These are phyloP conservation scores for Suillus decipiens DNA, from an alignment of 768 basidiomycete genomes.

Conservation along the genomic window DNA sequence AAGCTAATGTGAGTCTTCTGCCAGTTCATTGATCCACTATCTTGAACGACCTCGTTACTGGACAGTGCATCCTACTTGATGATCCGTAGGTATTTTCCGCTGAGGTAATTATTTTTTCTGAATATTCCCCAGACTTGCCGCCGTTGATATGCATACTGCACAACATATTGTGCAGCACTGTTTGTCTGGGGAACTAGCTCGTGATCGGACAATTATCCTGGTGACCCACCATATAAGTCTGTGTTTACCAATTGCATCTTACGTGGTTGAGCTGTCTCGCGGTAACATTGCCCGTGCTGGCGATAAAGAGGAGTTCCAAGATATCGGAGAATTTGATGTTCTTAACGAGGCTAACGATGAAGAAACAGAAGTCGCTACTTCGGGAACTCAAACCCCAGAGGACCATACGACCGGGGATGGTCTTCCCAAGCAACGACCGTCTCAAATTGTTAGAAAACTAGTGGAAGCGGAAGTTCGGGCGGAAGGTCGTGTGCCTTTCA, in stretches of 20 bases:
- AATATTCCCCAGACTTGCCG: conserved; percentile 49
- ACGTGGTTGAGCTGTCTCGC: conserved; percentile 61
- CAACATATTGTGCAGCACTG: conserved; percentile 67
- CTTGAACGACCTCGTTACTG: conserved; percentile 3
- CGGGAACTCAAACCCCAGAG: conserved; percentile 18
- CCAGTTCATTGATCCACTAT: conserved; percentile 1
- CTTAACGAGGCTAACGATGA: conserved; percentile 52
- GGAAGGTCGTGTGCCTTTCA: conserved; percentile 61
- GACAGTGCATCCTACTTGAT: conserved; percentile 62
- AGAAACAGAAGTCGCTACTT: conserved; percentile 22
- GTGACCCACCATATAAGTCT: conserved; percentile 83
- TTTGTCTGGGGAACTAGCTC: conserved; percentile 60
- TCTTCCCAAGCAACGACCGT: conserved; percentile 12
- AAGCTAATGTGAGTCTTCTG: conserved; percentile 46
- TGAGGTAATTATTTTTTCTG: conserved; percentile 19
- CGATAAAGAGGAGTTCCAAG: conserved; percentile 46
- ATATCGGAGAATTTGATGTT: conserved; percentile 43
- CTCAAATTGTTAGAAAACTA: conserved; percentile 46
- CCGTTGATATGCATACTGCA: conserved; percentile 79
- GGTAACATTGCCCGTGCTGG: conserved; percentile 55
- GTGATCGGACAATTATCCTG: conserved; percentile 71
- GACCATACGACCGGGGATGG: conserved; percentile 38
- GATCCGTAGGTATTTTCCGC: conserved; percentile 56
- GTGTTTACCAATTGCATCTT: conserved; percentile 66
- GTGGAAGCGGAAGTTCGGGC: conserved; percentile 64